Conservation (phyloP, 2,329 filamentous ascomycete species). For the Penicillium sp. region DNA sequence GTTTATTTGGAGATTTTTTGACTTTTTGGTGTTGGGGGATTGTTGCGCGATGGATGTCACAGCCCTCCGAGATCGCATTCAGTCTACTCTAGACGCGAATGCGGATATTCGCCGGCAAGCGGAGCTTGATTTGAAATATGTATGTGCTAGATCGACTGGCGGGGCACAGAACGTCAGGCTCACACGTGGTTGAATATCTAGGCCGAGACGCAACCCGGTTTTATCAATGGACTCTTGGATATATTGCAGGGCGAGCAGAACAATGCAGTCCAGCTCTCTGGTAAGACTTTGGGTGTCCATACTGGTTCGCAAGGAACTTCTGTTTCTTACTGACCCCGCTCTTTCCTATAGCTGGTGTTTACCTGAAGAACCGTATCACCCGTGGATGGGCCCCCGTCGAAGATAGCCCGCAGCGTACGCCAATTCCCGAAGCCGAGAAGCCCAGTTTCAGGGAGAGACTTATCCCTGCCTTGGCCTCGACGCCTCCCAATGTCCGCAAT, state of each 20-base stretch:
- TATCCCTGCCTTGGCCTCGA: conserved; percentile 80
- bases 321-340: conserved; percentile 20
- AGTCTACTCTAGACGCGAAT: conserved; percentile 63
- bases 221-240: conserved; percentile 85
- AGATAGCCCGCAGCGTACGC: conserved; percentile 67
- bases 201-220: conserved; percentile 88
- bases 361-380: conserved; percentile 95
- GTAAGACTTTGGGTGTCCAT: conserved; percentile 55
- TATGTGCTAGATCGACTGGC: conserved; percentile 39
- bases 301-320: not conserved
- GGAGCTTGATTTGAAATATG: conserved; percentile 64
- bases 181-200: conserved; percentile 41
- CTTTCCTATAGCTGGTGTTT: conserved; percentile 72
- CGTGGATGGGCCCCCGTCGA: conserved; percentile 83
- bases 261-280: conserved; percentile 77
- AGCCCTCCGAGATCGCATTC: conserved; percentile 61
- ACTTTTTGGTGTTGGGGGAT: conserved; percentile 34
- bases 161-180: conserved; percentile 16
- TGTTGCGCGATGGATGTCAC: conserved; percentile 57
- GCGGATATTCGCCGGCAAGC: conserved; percentile 61
- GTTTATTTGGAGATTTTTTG: conserved; percentile 26
- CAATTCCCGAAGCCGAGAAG: conserved; percentile 88
- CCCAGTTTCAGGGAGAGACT: conserved; percentile 79
- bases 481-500: conserved; percentile 76
- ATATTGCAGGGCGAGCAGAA: conserved; percentile 89